Percentiles rank a stretch among this genome's conserved stretches.
Conservation (phyloP, 2,329 filamentous ascomycete species). For the Aspergillus sp. region DNA sequence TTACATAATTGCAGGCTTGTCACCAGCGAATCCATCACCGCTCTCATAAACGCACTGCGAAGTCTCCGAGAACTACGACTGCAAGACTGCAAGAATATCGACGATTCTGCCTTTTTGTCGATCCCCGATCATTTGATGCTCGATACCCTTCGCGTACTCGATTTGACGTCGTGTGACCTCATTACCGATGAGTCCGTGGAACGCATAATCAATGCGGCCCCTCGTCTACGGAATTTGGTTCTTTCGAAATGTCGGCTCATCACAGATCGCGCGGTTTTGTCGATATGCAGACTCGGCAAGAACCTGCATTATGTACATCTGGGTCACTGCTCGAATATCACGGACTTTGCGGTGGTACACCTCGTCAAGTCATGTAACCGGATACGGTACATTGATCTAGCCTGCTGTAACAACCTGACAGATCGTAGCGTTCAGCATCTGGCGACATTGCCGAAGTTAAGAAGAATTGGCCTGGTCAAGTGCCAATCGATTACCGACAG, state of each 20-base stretch:
- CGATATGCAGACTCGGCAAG: conserved; percentile 85
- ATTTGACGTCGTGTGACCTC: conserved; percentile 79
- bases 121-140: conserved; percentile 64
- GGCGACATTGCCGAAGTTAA: conserved; percentile 81
- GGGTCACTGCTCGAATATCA: conserved; percentile 87
- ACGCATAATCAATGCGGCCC: conserved; percentile 78
- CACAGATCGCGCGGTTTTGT: conserved; percentile 78
- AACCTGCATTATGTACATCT: conserved; percentile 96
- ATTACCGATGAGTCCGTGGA: conserved; percentile 82
- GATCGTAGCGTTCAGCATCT: conserved; percentile 79
- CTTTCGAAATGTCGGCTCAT: conserved; percentile 91
- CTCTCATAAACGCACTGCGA: conserved; percentile 68
- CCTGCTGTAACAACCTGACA: conserved; percentile 86
- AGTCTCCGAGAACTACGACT: conserved; percentile 86
- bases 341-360: conserved; percentile 76
- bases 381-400: conserved; percentile 94
- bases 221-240: conserved; percentile 83
- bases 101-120: conserved; percentile 78
- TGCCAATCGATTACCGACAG: conserved; percentile 83
- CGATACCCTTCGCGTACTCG: conserved; percentile 85
- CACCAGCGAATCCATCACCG: conserved; percentile 74
- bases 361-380: conserved; percentile 82
- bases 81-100: conserved; percentile 75
- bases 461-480: conserved; percentile 91
- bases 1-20: conserved; percentile 77